A percentile compares a stretch with the other conserved stretches of the same genome.
These are phyloP conservation scores for Fusarium sp. DNA, from an alignment of 2,329 filamentous ascomycete genomes.

Conservation along the genomic window DNA sequence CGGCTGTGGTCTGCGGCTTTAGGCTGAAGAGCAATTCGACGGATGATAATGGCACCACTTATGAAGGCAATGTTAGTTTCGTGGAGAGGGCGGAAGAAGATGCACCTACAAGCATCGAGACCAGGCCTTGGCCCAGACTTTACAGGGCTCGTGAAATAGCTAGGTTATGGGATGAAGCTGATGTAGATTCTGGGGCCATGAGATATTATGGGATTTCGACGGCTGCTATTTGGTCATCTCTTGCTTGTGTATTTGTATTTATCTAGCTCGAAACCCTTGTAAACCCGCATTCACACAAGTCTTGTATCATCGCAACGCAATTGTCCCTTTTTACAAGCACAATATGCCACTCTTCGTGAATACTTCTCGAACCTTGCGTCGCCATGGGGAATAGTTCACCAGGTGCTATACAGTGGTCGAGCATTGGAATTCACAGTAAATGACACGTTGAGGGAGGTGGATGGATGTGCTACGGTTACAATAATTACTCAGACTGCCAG, in stretches of 20 bases:
- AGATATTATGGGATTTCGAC: background rate
- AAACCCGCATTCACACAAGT: background rate
- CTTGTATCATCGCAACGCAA: too few relatives aligned
- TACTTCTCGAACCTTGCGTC: background rate
- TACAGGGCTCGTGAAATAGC: background rate
- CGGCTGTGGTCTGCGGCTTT: background rate
- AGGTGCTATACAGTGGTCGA: background rate
- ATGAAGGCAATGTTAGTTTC: background rate
- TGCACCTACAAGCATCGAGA: background rate
- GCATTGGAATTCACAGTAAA: background rate
- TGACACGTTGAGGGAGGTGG: background rate
- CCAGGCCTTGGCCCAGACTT: background rate
- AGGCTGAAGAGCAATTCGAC: background rate
- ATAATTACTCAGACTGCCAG: background rate
- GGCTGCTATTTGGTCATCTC: background rate
- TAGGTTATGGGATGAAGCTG: background rate
- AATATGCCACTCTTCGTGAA: accelerated
- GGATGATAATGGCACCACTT: background rate
- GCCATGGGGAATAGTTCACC: background rate
- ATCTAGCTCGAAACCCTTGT: background rate
- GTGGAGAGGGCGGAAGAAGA: background rate
- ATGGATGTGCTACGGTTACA: background rate
- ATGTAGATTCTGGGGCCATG: background rate
- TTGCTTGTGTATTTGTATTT: background rate
- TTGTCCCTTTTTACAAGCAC: background rate